phyloP scores from a whole-genome alignment of 2,329 filamentous ascomycete species.

The Scolecobasidium constrictum region DNA sequence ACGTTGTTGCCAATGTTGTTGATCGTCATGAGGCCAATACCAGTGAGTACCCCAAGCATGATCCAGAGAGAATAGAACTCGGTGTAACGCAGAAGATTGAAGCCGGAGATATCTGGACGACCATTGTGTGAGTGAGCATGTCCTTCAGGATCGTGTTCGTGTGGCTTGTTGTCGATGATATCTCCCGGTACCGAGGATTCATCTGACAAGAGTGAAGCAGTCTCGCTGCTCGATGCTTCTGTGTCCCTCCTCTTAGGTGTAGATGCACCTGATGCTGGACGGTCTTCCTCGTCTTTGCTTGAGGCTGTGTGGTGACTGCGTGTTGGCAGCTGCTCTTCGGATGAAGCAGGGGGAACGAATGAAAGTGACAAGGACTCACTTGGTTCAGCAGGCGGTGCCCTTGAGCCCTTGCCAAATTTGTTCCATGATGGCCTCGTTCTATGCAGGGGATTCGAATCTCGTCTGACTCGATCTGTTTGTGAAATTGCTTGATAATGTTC shows the following conservation, averaged over 20 bases:
- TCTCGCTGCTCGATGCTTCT: slow-evolving; percentile 1
- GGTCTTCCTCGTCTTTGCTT: slow-evolving; percentile 1
- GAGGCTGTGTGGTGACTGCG: neutral
- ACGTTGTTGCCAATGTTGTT: slow-evolving; percentile 95
- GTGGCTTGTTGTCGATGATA: slow-evolving; percentile 19
- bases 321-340: slow-evolving; percentile 10
- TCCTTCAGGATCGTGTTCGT: slow-evolving; percentile 34
- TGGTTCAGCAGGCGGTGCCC: slow-evolving; percentile 43
- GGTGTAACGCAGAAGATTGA: slow-evolving; percentile 56
- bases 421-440: slow-evolving; percentile 36
- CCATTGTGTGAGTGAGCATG: slow-evolving; percentile 65
- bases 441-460: slow-evolving; percentile 33
- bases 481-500: slow-evolving; percentile 48
- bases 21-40: slow-evolving; percentile 96
- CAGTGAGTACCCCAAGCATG: slow-evolving; percentile 82
- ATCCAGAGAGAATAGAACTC: slow-evolving; percentile 89
- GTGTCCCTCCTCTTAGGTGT: too few species aligned
- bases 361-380: slow-evolving; percentile 42
- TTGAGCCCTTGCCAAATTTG: slow-evolving; percentile 26
- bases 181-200: slow-evolving; percentile 44
- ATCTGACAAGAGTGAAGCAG: slow-evolving; percentile 56
- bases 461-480: slow-evolving; percentile 28
- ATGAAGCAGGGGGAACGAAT: neutral
- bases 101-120: slow-evolving; percentile 84
- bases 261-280: neutral